Conservation (phyloP, 768 basidiomycete genomes). For the Lactifluus hygrophoroides region DNA sequence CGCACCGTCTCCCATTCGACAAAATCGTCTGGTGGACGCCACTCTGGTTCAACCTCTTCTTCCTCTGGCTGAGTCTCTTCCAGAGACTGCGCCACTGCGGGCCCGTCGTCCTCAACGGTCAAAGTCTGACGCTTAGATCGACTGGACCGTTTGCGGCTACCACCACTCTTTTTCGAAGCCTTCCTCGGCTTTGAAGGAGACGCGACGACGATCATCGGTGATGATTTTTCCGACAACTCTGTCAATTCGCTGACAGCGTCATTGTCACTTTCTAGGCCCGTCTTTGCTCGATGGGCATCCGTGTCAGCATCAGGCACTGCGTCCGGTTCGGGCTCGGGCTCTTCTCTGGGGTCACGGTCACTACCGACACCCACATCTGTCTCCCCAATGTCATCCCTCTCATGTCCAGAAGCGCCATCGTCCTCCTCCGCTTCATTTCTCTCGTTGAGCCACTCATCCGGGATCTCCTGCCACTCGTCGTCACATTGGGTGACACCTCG, state of each 20-base stretch:
- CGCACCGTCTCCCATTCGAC: conserved; percentile 87
- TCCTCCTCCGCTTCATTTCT: conserved; percentile 15
- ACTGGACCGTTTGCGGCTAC: conserved; percentile 5
- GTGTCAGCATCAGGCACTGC: conserved; percentile 21
- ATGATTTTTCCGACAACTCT: conserved; percentile 50
- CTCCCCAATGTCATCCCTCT: conserved; percentile 21
- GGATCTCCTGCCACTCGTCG: conserved; percentile 71
- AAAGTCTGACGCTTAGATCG: conserved; percentile 9
- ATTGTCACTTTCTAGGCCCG: conserved; percentile 53
- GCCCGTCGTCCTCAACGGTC: conserved; percentile 10
- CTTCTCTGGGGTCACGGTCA: background rate
- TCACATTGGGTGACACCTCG: conserved; percentile 38
- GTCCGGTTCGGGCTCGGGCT: conserved; percentile 12
- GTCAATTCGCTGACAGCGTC: conserved; percentile 68
- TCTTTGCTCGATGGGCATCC: conserved; percentile 26
- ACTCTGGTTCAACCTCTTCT: conserved; percentile 22
- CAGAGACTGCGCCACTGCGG: conserved; percentile 7
- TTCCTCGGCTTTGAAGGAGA: conserved; percentile 17
- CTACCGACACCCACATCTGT: conserved; percentile 11
- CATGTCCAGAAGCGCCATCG: conserved; percentile 13
- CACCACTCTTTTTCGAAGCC: conserved; percentile 1
- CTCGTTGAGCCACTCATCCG: conserved; percentile 59
- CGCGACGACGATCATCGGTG: conserved; percentile 21
- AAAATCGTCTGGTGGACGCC: conserved; percentile 41
- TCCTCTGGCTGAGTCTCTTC: conserved; percentile 20